Percentiles rank a stretch among this genome's conserved stretches.
Evolutionary conservation across 257 asterid genomes (phyloP).

Genomic region (Osmanthus fragrans): DNA sequence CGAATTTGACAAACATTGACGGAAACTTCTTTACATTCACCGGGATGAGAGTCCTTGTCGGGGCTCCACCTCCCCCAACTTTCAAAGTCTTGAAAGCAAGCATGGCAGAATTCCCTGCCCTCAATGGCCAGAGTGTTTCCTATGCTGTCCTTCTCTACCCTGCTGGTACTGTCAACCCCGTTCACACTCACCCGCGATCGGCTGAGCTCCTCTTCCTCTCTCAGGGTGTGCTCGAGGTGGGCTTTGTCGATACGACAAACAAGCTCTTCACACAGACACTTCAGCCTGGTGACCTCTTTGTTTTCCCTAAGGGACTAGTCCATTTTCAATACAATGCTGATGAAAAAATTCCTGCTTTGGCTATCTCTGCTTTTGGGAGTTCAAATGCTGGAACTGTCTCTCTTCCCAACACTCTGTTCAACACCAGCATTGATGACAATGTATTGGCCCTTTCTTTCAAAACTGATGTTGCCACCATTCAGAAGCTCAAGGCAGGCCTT

Average conservation of each 20-base stretch:
- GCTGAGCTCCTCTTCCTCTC: conserved; percentile 30
- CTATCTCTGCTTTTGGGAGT: conserved; percentile 33
- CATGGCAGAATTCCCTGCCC: conserved; percentile 28
- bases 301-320: conserved; percentile 32
- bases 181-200: conserved; percentile 26
- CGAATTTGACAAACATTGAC: neutral
- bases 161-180: conserved; percentile 9
- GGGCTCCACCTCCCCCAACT: neutral
- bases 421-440: conserved; percentile 30
- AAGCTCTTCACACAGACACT: conserved; percentile 28
- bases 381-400: conserved; percentile 29
- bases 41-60: conserved; percentile 19
- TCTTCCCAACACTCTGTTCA: conserved; percentile 23
- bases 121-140: conserved; percentile 35
- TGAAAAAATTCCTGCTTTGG: conserved; percentile 6
- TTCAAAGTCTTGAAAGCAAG: conserved; percentile 16
- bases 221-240: conserved; percentile 28
- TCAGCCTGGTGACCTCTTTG: conserved; percentile 21
- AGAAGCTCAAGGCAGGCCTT: conserved; percentile 51
- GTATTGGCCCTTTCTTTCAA: conserved; percentile 50
- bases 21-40: conserved; percentile 24
- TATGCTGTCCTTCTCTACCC: conserved; percentile 29
- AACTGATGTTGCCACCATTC: conserved; percentile 50
- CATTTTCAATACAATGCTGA: conserved; percentile 29
- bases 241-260: conserved; percentile 30